These are phyloP conservation scores for Dactylellina sp. DNA, from an alignment of 2,329 filamentous ascomycete species.

Conservation along the genomic window DNA sequence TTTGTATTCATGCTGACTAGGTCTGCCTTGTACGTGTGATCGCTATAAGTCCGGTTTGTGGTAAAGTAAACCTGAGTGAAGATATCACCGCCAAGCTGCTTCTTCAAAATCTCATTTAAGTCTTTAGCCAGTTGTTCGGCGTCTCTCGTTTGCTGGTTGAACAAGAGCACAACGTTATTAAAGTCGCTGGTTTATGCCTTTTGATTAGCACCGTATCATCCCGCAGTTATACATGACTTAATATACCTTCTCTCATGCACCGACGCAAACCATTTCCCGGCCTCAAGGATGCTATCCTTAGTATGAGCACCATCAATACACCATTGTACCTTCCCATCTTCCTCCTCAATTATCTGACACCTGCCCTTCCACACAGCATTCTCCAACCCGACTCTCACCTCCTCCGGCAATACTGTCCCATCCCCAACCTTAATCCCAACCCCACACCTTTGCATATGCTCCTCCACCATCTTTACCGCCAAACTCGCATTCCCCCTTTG, in stretches of 20 bases:
- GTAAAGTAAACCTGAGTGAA: constrained; percentile 85
- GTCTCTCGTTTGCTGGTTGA: constrained; percentile 92
- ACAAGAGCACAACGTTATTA: constrained; percentile 73
- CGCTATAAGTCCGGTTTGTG: constrained; percentile 75
- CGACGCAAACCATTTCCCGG: constrained; percentile 79
- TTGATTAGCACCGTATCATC: neutral
- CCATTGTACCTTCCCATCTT: constrained; percentile 73
- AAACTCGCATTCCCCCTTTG: constrained; percentile 73
- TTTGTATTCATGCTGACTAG: constrained; percentile 73
- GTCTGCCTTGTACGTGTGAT: constrained; percentile 67
- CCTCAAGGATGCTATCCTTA: constrained; percentile 80
- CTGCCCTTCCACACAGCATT: constrained; percentile 78
- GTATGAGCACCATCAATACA: constrained; percentile 91
- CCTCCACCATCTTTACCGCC: constrained; percentile 69
- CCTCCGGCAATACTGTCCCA: constrained; percentile 67
- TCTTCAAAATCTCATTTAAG: constrained; percentile 68
- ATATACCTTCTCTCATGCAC: constrained; percentile 34
- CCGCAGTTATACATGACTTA: constrained; percentile 13
- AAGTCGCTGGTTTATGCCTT: constrained; percentile 9
- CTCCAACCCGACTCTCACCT: constrained; percentile 75
- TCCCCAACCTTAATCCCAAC: constrained; percentile 63
- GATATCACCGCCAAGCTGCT: constrained; percentile 61
- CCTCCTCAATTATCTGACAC: constrained; percentile 75
- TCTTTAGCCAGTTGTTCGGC: constrained; percentile 74
- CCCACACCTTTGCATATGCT: constrained; percentile 69